Conservation (phyloP, 257 asterid species). For the Solanum chiquidenum region DNA sequence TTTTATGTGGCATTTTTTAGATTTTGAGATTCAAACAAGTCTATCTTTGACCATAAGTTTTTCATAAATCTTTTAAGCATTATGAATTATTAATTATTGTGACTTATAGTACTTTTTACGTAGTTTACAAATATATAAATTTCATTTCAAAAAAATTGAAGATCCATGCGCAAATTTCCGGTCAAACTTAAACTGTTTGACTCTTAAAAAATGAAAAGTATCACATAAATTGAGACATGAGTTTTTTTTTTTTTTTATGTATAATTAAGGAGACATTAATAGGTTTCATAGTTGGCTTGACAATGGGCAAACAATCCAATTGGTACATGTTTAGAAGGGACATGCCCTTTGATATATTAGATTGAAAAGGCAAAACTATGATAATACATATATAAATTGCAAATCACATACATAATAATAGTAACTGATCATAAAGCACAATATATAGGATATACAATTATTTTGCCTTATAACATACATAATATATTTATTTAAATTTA, state of each 20-base stretch:
- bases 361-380: not conserved
- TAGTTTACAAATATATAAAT: too few relatives aligned
- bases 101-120: too few relatives aligned
- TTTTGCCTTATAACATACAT: not conserved
- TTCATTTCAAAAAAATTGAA: too few relatives aligned
- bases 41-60: not conserved
- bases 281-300: not conserved
- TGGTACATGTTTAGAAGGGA: not conserved
- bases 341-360: not conserved
- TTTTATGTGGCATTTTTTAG: accelerated
- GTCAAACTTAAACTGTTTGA: not conserved
- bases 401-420: not conserved
- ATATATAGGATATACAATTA: not conserved
- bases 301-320: not conserved
- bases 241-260: too few relatives aligned
- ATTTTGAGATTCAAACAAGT: too few relatives aligned
- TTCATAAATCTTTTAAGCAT: not conserved
- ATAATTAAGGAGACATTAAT: not conserved
- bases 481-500: not conserved
- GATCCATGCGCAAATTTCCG: accelerated
- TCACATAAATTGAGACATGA: accelerated
- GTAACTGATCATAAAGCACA: not conserved
- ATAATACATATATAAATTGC: not conserved
- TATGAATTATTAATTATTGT: too few relatives aligned
- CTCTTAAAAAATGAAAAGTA: not conserved